phyloP scores from a whole-genome alignment of 2,329 filamentous ascomycete species.

The Elsinoe ampelina region DNA sequence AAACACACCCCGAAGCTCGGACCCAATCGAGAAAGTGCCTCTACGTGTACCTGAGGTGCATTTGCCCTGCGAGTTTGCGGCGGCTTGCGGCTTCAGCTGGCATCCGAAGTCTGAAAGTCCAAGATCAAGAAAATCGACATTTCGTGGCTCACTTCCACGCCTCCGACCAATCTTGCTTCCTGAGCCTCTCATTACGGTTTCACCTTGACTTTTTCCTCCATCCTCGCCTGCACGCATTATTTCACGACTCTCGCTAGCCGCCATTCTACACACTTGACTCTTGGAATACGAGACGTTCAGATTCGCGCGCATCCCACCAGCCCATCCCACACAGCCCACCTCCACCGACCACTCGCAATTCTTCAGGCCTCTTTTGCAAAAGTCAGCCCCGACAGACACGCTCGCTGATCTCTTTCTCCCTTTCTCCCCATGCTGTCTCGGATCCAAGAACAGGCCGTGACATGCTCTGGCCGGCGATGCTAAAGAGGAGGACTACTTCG shows the following conservation, averaged over 20 bases:
- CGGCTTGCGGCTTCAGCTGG: background rate
- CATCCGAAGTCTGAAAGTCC: no score
- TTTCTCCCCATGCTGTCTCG: slow-evolving; percentile 7
- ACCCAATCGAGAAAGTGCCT: background rate
- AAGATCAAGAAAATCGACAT: background rate
- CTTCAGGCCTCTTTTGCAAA: background rate
- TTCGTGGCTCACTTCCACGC: background rate
- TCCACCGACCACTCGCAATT: background rate
- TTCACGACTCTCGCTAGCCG: slow-evolving; percentile 9
- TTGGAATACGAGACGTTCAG: slow-evolving; percentile 8
- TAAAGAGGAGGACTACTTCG: slow-evolving; percentile 4
- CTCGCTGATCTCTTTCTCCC: slow-evolving; percentile 4
- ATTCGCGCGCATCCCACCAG: no score
- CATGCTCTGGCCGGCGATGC: slow-evolving; percentile 12
- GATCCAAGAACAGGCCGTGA: slow-evolving; percentile 4
- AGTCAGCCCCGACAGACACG: background rate
- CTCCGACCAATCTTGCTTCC: background rate
- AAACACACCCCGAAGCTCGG: background rate
- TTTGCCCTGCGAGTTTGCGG: background rate
- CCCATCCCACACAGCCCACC: slow-evolving; percentile 3
- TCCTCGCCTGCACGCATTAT: background rate
- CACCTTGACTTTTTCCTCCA: background rate
- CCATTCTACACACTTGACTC: background rate
- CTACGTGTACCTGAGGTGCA: background rate
- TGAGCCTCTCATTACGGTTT: background rate